Conservation (phyloP, 352 stramenopile genomes). For the Globisporangium echinulatum region DNA sequence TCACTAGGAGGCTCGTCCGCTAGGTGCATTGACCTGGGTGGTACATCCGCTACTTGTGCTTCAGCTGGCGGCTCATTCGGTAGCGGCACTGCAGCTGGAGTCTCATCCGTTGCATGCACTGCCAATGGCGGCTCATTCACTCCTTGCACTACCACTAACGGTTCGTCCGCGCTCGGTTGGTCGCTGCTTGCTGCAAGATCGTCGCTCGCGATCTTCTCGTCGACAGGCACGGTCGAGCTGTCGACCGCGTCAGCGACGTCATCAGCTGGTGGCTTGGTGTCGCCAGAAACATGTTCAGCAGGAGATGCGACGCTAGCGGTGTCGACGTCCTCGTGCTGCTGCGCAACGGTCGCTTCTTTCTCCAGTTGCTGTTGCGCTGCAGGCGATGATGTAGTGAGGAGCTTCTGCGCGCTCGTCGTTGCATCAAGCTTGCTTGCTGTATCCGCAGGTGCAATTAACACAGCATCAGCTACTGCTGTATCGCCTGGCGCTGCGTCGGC, state of each 20-base stretch:
- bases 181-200: not conserved
- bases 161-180: no score
- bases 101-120: no score
- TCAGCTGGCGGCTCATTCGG: not conserved
- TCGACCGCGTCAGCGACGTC: not conserved
- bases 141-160: no score
- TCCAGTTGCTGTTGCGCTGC: not conserved
- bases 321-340: not conserved
- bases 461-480: not conserved
- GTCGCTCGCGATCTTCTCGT: no score
- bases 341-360: conserved; percentile 4
- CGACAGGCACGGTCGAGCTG: no score
- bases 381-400: not conserved
- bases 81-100: not conserved
- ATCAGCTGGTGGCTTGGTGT: not conserved
- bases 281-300: no score
- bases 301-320: not conserved
- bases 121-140: no score
- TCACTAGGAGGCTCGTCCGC: no score
- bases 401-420: not conserved
- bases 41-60: no score
- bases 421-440: not conserved
- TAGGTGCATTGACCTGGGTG: no score
- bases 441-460: not conserved
- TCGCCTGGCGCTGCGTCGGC: not conserved